Conservation (phyloP, 2,329 filamentous ascomycete genomes). For the Aspergillus intermedius region DNA sequence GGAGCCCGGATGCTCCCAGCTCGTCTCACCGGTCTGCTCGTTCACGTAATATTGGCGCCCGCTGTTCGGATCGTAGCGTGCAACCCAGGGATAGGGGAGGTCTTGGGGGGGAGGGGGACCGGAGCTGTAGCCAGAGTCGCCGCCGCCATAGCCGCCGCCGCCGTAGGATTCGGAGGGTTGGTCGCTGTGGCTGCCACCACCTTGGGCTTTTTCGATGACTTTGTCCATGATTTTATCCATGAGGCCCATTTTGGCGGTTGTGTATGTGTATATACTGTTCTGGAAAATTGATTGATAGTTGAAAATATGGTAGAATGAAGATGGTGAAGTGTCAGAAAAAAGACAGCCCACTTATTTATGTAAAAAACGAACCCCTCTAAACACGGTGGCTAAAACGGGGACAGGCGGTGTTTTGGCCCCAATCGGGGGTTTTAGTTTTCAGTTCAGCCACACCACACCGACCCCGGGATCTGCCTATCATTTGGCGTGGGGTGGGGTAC, state of each 20-base stretch:
- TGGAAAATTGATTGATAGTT: neutral
- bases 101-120: constrained; percentile 7
- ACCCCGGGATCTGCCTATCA: neutral
- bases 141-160: neutral
- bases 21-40: constrained; percentile 40
- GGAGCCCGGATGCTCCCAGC: constrained; percentile 30
- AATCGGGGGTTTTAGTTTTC: neutral
- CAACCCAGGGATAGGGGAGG: constrained; percentile 37
- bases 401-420: neutral
- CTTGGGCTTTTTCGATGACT: constrained; percentile 12
- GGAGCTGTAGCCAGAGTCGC: neutral
- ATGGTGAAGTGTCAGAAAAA: neutral
- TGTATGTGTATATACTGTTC: neutral
- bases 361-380: neutral
- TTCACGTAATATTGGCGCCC: constrained; percentile 43
- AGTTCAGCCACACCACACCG: neutral
- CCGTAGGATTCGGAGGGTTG: neutral
- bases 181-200: neutral
- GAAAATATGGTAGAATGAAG: neutral
- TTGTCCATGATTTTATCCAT: constrained; percentile 24
- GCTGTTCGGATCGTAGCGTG: constrained; percentile 38
- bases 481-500: too few relatives aligned
- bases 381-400: neutral
- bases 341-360: neutral
- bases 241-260: constrained; percentile 17